Evolutionary conservation across 805 yeast genomes (phyloP), one percentile per base, ranked within the genome.

Genomic region (Myxozyma sirexii): DNA sequence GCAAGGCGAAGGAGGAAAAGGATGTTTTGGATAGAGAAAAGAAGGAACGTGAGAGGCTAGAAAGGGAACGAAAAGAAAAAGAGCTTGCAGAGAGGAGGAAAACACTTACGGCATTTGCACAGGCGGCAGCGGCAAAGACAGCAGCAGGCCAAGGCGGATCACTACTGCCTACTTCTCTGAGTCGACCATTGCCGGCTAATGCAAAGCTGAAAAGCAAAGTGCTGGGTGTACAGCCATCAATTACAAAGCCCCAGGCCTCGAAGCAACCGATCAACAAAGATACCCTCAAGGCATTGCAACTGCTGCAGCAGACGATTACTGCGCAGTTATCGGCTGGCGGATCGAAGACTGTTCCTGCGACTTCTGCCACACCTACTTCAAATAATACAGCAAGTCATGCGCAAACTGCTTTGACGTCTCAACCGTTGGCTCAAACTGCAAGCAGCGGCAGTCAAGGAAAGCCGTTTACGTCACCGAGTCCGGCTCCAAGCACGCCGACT

Each of bases 231-330:
- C 33, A 29, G 10, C 37, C 63, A 21, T 54, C 64, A 24, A 56
- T 59, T 45, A 13, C 49, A 24, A 59, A 62, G 48, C 58, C 61
- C 5, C 57, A 56, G 42, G 24, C 62, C 12, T 43, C 59, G 4
- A 53, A 47, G 17, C 57, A 59, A 13, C 46, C 60, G 29, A 56
- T 65, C 21, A 64, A 57, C 56, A 81, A 78, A 45, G 88, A 84
- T 65, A 84, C 90, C 1, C 81, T 84, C 76, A 83, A 88, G 68
- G 87, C 97, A 4, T 79, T 93, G 70, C 83, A 88, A 1, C 87
- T 90, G 67, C 75, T 93, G 57, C 97, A 93, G 74, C 91, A 90
- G 68, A 97, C 92, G 70, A 77, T 93, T 24, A 86, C 90, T 68
- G 81, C 85, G 13, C 80, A 92, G 58, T 87, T 96, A 33, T 89